A percentile compares a stretch with the other conserved stretches of the same genome.
Conservation (phyloP, 352 stramenopile genomes). For the Phytophthora palmivora region DNA sequence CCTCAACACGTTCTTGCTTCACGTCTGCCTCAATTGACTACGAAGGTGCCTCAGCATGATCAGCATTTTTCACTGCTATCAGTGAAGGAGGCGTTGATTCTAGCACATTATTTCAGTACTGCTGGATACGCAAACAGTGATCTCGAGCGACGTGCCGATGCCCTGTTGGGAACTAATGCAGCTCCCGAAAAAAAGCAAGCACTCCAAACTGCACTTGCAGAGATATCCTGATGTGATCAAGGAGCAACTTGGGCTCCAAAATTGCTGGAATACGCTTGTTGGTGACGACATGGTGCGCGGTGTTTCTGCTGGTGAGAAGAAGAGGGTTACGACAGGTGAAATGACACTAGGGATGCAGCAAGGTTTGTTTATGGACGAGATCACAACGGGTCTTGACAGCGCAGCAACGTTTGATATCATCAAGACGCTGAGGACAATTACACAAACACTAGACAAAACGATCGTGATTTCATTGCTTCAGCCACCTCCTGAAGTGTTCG, state of each 20-base stretch:
- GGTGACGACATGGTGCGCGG: constrained; percentile 82
- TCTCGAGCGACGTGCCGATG: too few species aligned
- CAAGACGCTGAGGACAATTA: constrained; percentile 48
- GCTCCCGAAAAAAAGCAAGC: too few species aligned
- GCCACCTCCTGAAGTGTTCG: constrained; percentile 85
- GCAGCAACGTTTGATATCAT: constrained; percentile 91
- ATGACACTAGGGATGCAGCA: constrained; percentile 60
- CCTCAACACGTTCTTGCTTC: neutral
- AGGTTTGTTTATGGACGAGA: constrained; percentile 86
- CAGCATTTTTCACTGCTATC: constrained; percentile 11
- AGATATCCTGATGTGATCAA: constrained; percentile 45
- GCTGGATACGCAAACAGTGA: too few species aligned
- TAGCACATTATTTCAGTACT: constrained; percentile 12
- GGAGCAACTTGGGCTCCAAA: constrained; percentile 35
- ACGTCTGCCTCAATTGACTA: constrained; percentile 6
- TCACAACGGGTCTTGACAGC: constrained; percentile 92
- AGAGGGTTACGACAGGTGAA: constrained; percentile 49
- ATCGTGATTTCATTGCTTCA: constrained; percentile 45
- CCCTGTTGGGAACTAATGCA: too few species aligned
- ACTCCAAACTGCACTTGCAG: constrained; percentile 5
- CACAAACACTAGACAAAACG: constrained; percentile 37
- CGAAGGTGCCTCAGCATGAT: constrained; percentile 8
- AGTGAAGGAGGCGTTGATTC: constrained; percentile 12
- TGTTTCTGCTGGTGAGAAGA: constrained; percentile 87
- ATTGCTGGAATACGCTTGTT: constrained; percentile 39